Base-by-base conservation (phyloP, 2,329 filamentous ascomycete species). In the Trichoderma koningiopsis region DNA sequence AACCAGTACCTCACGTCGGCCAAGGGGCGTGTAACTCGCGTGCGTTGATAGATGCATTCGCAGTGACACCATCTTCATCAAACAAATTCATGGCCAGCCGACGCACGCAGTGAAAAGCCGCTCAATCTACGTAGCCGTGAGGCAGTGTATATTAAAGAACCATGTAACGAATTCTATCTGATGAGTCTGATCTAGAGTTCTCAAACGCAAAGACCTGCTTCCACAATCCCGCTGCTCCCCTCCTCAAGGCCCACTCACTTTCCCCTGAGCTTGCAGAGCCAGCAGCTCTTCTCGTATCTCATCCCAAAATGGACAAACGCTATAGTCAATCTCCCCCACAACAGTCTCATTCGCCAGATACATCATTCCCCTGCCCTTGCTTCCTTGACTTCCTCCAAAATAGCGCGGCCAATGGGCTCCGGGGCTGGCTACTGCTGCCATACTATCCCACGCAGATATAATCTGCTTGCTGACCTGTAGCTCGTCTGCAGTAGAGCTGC, bases 311-410 rank as follows among this genome's bases (percentile, higher is more conserved):
- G 58, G 19, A 19, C 58, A 61, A 61, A 61, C 40, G 11, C 58
- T 61, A 16, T 61, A 61, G 58, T 61, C 58, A 4, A 61, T 27
- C 40, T 61, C 40, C 19, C 58, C 27, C 5, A 61, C 58, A 61
- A 61, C 40, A 13, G 58, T 61, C 37, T 61, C 40, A 14, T 61
- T 61, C 58, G 37, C 58, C 3, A 61, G 58, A 61, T 61, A 61
- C 58, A 61, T 49, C 58, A 61, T 61, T 49, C 58, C 58, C 16
- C 33, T 19, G 22, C 24, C 52, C 24, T 55, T 31, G 13, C 24
- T 55, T 55, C 22, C 52, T 24, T 27, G 22, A 4, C 16, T 43
- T 43, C 40, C 40, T 31, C 52, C 52, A 19, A 19, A 16, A 6
- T 55, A 31, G 27, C 52, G 27, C 24, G 52, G 52, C 52, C 52